Base-by-base conservation (phyloP, 768 basidiomycete species). In the Paxillus involutus region DNA sequence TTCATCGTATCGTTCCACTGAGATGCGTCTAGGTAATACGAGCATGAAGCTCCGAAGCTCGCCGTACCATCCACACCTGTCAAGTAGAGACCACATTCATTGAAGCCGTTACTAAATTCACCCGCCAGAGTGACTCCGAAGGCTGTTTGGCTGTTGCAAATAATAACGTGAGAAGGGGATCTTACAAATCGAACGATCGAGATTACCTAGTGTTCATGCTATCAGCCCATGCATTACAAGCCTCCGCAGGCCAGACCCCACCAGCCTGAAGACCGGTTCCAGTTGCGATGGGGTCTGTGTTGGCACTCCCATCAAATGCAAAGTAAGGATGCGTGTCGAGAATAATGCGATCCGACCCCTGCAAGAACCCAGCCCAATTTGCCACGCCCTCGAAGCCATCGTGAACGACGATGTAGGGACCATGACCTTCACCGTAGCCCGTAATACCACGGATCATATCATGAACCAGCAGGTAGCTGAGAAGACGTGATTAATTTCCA, bases 81-180 rank as follows among this genome's bases (percentile, higher is more conserved):
- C 57, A 74, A 72, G 67, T 66, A 81, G 47, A 80, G 71, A 12
- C 84, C 88, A 62, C 89, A 90, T 49, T 82, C 76, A 62, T 87
- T 90, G 60, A 75, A 77, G 10, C 83, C 86, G 2, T 77, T 77
- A 49, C 86, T 82, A 70, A 87, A 93, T 70, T 95, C 93, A 41
- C 90, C 93, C 0, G 83, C 84, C 24, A 86, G 64, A 13, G 84
- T 84, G 39, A 93, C 70, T 10, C 93, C 93, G 61, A 91, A 90
- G 8, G 71, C 66, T 53, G 62, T 70, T 65, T 68, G 80, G 65
- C 78, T 80, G 51, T 32, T 30, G n/a, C 17, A 59, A 44, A 44
- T 29, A 44, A 32, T 21, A 44, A 48, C 24, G 17, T 56, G 32
- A 55, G 49, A 48, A 30, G 4, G 26, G 9, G 35, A 32, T 43